Base-by-base conservation (phyloP, 2,329 filamentous ascomycete genomes). In the Orbilia blumenaviensis region DNA sequence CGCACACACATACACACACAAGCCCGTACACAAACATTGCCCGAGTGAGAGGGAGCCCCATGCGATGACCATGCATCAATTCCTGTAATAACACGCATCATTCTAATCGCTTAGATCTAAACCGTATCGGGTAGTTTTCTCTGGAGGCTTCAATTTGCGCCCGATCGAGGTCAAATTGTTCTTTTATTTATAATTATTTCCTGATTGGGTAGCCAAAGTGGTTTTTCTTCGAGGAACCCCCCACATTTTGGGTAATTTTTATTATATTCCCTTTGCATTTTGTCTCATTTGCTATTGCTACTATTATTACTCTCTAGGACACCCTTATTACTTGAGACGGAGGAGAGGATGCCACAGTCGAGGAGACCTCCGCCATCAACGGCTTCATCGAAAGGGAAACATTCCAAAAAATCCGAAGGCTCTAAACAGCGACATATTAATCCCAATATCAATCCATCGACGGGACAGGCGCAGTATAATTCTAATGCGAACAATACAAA, bases 21-120 rank as follows among this genome's bases (percentile, higher is more conserved):
- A 34, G 29, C 29, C 10, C n/a, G n/a, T n/a, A 62, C 34, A 72
- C 67, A 72, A 64, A 72, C 58, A 72, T 62, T 52, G 38, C 9
- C 41, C 16, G n/a, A n/a, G n/a, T n/a, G n/a, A n/a, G n/a, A n/a
- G n/a, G n/a, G n/a, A n/a, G n/a, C n/a, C n/a, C n/a, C n/a, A n/a
- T n/a, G n/a, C n/a, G n/a, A n/a, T n/a, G n/a, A n/a, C n/a, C n/a
- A n/a, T n/a, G n/a, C n/a, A n/a, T n/a, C n/a, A n/a, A n/a, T n/a
- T n/a, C n/a, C n/a, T n/a, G n/a, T n/a, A n/a, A n/a, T n/a, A n/a
- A n/a, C n/a, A n/a, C n/a, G n/a, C n/a, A n/a, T n/a, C n/a, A n/a
- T n/a, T n/a, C n/a, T n/a, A n/a, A n/a, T n/a, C n/a, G n/a, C n/a
- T 48, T 38, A 8, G 9, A 21, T 16, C 8, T 58, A 42, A 18